Base-by-base conservation (phyloP, 2,329 filamentous ascomycete genomes). In the Tolypocladium paradoxum region DNA sequence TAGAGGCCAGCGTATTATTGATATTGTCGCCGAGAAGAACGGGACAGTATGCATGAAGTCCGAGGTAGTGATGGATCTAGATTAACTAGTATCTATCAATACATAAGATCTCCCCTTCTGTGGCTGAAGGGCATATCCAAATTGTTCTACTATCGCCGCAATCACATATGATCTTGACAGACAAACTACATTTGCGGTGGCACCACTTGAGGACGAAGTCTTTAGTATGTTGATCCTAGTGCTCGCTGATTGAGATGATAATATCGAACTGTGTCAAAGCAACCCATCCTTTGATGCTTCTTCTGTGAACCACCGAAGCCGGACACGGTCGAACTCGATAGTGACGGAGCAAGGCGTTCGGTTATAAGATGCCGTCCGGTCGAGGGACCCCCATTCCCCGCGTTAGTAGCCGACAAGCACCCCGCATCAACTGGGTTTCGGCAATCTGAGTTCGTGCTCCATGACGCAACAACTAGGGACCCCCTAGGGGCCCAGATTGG, bases 11-110 rank as follows among this genome's bases (percentile, higher is more conserved):
- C 54, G 60, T 2, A 54, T 54, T 11, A 77, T 70, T 68, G 74
- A 77, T 47, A 60, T 82, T 8, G 64, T 73, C 59, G 77, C 78
- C 43, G 76, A 75, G 56, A 76, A 63, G 54, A 58, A 66, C 2
- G 67, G 63, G 0, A 58, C 54, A 6, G 45, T 67, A 2, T 57
- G 55, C 31, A 51, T 55, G 51, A 53, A 38, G n/a, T 36, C 54
- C 20, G 38, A 51, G 16, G 18, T 46, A 12, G 7, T 31, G 6
- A 12, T 31, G 43, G 9, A n/a, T n/a, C 18, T 31, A 12, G 16
- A 18, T 29, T 46, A 31, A 20, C 31, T 46, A 18, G 27, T 9
- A 4, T 12, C 16, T 31, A 5, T 20, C 18, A 7, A 45, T 29
- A 18, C 14, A 29, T 2, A 6, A 45, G 40, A 45, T 12, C 24